Percentiles rank a stretch among this genome's conserved stretches.
These are phyloP conservation scores for Cryphonectria carpinicola DNA, from an alignment of 2,329 filamentous ascomycete genomes.

Conservation along the genomic window DNA sequence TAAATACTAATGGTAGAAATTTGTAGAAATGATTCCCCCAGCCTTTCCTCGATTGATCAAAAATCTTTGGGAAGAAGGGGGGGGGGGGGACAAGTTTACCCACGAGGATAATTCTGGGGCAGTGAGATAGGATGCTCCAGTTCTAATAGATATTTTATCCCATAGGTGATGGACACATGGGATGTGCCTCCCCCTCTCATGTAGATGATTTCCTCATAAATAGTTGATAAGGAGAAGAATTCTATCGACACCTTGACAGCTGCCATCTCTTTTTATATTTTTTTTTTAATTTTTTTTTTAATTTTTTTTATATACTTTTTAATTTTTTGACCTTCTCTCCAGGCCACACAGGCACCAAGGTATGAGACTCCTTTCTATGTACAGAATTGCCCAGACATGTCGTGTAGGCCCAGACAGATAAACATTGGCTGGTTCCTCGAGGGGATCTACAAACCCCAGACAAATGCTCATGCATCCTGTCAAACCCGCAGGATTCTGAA, in stretches of 20 bases:
- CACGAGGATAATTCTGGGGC: not conserved
- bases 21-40: not conserved
- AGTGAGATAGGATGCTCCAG: not conserved
- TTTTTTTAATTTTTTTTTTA: no score
- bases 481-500: not conserved
- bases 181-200: not conserved
- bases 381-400: not conserved
- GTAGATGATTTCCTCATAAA: not conserved
- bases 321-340: not conserved
- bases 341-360: not conserved
- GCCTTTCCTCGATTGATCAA: not conserved
- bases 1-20: not conserved
- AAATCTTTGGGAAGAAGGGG: not conserved
- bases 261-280: no score
- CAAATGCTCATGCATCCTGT: not conserved
- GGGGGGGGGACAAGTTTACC: not conserved
- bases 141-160: not conserved
- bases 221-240: not conserved
- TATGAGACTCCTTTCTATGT: not conserved
- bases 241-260: not conserved
- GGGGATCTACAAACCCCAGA: conserved; percentile 5
- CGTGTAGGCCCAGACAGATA: not conserved
- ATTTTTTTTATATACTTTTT: no score
- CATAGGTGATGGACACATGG: not conserved
- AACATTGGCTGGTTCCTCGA: not conserved